Evolutionary conservation across 2,329 filamentous ascomycete species (phyloP), one percentile per base, ranked within the genome.

Genomic region (Talaromyces sp.): DNA sequence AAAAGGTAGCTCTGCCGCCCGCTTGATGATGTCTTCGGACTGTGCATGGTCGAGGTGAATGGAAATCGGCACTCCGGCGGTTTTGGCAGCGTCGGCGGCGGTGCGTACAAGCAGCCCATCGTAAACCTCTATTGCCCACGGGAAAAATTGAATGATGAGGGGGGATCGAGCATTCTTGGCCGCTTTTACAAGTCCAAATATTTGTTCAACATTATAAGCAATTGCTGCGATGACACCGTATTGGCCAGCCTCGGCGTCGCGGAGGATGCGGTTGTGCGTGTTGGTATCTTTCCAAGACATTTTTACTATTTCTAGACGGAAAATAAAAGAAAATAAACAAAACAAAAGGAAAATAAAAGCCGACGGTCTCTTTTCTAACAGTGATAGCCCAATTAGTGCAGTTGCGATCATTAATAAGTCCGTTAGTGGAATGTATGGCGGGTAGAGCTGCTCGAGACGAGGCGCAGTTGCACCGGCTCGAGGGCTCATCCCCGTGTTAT

Each of bases 161-260:
- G 55, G 55, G 18, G 55, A 57, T 36, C 14, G 33, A 18, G 36
- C 36, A 23, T 12, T 50, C 14, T 10, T 14, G 2, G 55, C 55
- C 31, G 55, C 55, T 34, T 57, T 47, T 50, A 57, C 55, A 30
- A 57, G 28, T 14, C 55, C 55, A 30, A 57, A 42, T 14, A 57
- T 57, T 50, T 57, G 55, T 12, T 57, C 55, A 42, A 57, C 47
- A 8, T 57, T 57, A 42, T 57, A 57, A 47, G 55, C 55, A 30
- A 57, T 57, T 33, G 55, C 55, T 14, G 55, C 55, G 40, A 57
- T 57, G 40, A 57, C 55, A 23, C 55, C 55, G 40, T 57, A 57
- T 57, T 42, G 33, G 76, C 75, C 70, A 81, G 78, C 78, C 27
- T 54, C 51, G 30, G 51, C 51, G 33, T 54, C 51, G 23, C 51